Evolutionary conservation across 768 basidiomycete genomes (phyloP).

Genomic region (Trametes cubensis): DNA sequence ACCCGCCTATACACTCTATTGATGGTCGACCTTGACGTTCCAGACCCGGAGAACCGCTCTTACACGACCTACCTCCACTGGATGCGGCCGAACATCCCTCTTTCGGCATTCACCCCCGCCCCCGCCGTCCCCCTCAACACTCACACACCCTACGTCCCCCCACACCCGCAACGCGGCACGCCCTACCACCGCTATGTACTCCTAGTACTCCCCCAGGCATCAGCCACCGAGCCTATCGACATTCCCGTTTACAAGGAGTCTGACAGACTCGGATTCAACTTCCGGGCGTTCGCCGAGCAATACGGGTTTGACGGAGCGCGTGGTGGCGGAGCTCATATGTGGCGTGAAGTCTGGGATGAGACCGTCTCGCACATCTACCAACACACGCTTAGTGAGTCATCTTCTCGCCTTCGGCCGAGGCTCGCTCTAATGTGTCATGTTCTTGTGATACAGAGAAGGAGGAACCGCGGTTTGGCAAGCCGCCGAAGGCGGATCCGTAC

Average conservation of each 20-base stretch:
- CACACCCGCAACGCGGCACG: slow-evolving; percentile 88
- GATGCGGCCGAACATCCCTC: slow-evolving; percentile 82
- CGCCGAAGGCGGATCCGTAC: slow-evolving; percentile 58
- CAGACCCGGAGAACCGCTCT: slow-evolving; percentile 63
- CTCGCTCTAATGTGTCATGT: slow-evolving; percentile 9
- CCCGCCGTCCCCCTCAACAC: slow-evolving; percentile 44
- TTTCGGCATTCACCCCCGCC: slow-evolving; percentile 58
- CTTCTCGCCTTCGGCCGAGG: slow-evolving; percentile 10
- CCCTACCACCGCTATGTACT: slow-evolving; percentile 88
- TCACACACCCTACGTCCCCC: slow-evolving; percentile 82
- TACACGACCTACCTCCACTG: slow-evolving; percentile 83
- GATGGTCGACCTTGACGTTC: slow-evolving; percentile 89
- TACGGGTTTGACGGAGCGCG: slow-evolving; percentile 54
- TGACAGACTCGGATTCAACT: slow-evolving; percentile 62
- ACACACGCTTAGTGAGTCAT: slow-evolving; percentile 64
- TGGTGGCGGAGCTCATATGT: slow-evolving; percentile 83
- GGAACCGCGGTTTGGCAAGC: slow-evolving; percentile 61
- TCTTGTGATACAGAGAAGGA: slow-evolving; percentile 38
- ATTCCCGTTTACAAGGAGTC: slow-evolving; percentile 29
- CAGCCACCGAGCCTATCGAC: slow-evolving; percentile 33
- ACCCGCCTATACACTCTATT: slow-evolving; percentile 84
- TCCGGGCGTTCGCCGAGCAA: slow-evolving; percentile 60
- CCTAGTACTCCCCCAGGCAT: slow-evolving; percentile 73
- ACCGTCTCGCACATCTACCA: slow-evolving; percentile 66
- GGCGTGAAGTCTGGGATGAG: slow-evolving; percentile 75